Percentiles rank a stretch among this genome's conserved stretches.
Conservation (phyloP, 768 basidiomycete species). For the Boletus reticulatus region DNA sequence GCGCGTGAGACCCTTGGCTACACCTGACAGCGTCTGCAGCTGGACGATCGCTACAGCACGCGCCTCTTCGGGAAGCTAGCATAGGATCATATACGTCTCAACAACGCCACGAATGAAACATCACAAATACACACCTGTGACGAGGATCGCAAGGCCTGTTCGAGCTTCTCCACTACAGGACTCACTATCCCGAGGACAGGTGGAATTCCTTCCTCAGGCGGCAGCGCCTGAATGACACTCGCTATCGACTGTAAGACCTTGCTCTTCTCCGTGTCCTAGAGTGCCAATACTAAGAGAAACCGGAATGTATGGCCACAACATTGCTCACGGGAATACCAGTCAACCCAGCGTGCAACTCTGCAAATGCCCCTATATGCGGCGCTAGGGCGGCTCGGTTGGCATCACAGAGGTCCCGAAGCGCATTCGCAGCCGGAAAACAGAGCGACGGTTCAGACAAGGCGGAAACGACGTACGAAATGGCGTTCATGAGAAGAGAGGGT, state of each 20-base stretch:
- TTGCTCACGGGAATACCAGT: constrained; percentile 66
- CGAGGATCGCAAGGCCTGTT: constrained; percentile 56
- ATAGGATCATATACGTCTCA: neutral
- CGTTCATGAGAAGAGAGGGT: constrained; percentile 56
- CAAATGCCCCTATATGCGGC: constrained; percentile 81
- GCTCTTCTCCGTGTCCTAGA: constrained; percentile 77
- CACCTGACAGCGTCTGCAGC: constrained; percentile 77
- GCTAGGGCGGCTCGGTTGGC: constrained; percentile 83
- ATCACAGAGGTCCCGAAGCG: constrained; percentile 85
- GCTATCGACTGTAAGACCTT: constrained; percentile 92
- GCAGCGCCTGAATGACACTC: constrained; percentile 89
- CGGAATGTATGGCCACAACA: neutral
- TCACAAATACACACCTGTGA: constrained; percentile 42
- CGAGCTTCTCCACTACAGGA: constrained; percentile 71
- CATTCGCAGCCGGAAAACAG: constrained; percentile 73
- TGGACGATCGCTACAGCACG: constrained; percentile 64
- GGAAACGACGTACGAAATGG: constrained; percentile 65
- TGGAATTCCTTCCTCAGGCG: constrained; percentile 71
- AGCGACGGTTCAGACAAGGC: constrained; percentile 64
- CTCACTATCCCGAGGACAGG: constrained; percentile 77
- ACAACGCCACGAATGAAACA: neutral
- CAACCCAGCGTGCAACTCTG: constrained; percentile 75
- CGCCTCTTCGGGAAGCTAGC: constrained; percentile 71
- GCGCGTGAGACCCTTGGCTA: constrained; percentile 84
- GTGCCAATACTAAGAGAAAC: neutral